phyloP scores from a whole-genome alignment of 371 early-diverging fungal genomes.

The Mucor circinelloides region DNA sequence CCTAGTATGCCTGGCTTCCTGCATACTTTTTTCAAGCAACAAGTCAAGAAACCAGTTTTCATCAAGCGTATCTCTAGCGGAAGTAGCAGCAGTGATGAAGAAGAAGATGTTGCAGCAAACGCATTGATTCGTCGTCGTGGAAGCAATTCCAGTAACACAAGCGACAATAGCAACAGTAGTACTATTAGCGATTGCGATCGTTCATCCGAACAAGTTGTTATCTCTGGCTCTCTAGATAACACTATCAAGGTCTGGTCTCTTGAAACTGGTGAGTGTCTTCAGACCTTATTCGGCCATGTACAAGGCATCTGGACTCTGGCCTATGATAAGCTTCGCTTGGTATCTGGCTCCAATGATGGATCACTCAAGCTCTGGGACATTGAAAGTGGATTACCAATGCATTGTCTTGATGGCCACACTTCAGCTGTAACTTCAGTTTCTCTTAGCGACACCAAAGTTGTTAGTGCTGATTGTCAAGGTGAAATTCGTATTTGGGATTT shows the following conservation, averaged over 20 bases:
- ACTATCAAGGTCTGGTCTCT: constrained; percentile 87
- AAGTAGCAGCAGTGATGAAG: constrained; percentile 15
- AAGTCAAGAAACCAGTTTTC: neutral
- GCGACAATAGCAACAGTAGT: constrained; percentile 52
- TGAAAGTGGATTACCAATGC: constrained; percentile 74
- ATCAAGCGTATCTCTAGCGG: neutral
- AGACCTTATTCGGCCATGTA: constrained; percentile 84
- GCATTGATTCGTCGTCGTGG: constrained; percentile 9
- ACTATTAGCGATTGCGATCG: constrained; percentile 5
- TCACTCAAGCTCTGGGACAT: constrained; percentile 91
- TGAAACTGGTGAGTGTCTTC: constrained; percentile 73
- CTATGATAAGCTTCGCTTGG: constrained; percentile 84
- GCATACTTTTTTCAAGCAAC: constrained; percentile 30
- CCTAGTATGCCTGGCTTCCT: constrained; percentile 50
- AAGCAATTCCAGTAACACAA: constrained; percentile 4
- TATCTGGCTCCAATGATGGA: constrained; percentile 86
- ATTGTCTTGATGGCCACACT: constrained; percentile 61
- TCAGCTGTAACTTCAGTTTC: constrained; percentile 72
- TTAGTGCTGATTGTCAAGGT: constrained; percentile 83
- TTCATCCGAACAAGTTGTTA: constrained; percentile 54
- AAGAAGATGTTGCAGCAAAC: constrained; percentile 5
- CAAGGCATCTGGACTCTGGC: constrained; percentile 87
- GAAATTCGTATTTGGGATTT: constrained; percentile 77
- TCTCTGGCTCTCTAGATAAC: constrained; percentile 85
- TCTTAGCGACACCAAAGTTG: constrained; percentile 82